These are phyloP conservation scores for Fusarium nygamai DNA, from an alignment of 2,329 filamentous ascomycete species.

Conservation along the genomic window DNA sequence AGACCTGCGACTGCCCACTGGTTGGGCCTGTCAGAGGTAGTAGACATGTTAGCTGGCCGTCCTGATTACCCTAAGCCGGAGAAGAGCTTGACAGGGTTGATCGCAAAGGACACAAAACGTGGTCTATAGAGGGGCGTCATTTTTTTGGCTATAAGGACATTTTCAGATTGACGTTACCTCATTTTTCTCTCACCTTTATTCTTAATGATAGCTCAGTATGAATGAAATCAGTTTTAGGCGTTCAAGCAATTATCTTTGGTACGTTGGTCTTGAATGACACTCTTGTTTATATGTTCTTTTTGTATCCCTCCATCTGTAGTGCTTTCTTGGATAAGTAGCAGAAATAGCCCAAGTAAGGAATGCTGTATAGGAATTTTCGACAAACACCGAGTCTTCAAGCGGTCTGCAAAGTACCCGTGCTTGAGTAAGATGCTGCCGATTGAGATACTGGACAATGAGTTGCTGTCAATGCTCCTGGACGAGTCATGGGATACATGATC, in stretches of 20 bases:
- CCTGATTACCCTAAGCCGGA: slow-evolving; percentile 63
- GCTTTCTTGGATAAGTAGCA: neutral
- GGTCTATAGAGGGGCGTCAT: slow-evolving; percentile 48
- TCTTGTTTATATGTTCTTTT: neutral
- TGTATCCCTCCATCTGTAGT: neutral
- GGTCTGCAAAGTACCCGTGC: too few relatives aligned
- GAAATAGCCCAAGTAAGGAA: neutral
- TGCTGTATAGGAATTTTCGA: neutral
- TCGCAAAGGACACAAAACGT: slow-evolving; percentile 70
- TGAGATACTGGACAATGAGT: neutral
- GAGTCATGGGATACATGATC: too few relatives aligned
- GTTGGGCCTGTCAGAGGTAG: slow-evolving; percentile 80
- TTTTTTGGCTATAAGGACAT: slow-evolving; percentile 17
- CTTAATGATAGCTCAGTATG: slow-evolving; percentile 34
- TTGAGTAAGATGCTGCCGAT: neutral
- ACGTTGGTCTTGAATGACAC: neutral
- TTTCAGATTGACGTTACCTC: slow-evolving; percentile 12
- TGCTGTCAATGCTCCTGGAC: too few relatives aligned
- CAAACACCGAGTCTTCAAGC: neutral
- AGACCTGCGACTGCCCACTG: slow-evolving; percentile 88
- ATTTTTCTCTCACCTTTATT: slow-evolving; percentile 23
- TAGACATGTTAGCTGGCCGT: slow-evolving; percentile 85
- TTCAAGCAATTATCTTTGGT: slow-evolving; percentile 1
- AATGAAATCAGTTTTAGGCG: slow-evolving; percentile 30
- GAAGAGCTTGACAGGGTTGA: slow-evolving; percentile 59